Evolutionary conservation across 2,329 filamentous ascomycete genomes (phyloP), one percentile per base, ranked within the genome.

Genomic region (Penicillium sp.): DNA sequence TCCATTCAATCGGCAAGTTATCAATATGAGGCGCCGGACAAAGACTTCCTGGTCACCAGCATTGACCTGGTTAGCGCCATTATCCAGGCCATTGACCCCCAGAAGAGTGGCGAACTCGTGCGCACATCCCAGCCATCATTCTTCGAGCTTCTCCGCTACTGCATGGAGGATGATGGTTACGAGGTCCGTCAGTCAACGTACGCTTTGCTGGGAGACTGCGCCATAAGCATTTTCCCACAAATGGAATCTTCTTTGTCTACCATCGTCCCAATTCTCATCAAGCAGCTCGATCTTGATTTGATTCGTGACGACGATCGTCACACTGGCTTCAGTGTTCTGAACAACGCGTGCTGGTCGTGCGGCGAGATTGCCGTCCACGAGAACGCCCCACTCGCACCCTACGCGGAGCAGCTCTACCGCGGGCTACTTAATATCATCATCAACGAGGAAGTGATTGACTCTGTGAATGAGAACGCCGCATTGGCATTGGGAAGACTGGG

Each of bases 101-200:
- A 80, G 39, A 86, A 89, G 72, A 88, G 88, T 46, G 78, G 82
- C n/a, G 81, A 87, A 59, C 79, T 99, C 25, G 84, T 96, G 49
- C 80, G 80, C 55, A 81, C 76, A 57, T 86, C 89, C 2, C 83
- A 91, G 54, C 88, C 88, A 14, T 83, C 84, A 36, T 90, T 97
- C 74, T 97, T 97, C 63, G 87, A 96, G 67, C 80, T 99, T 30
- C 77, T 99, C 36, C 83, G 84, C 55, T 88, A 93, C 69, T 97
- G 92, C 69, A 90, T 99, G 86, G 86, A 93, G 64, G 92, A 97
- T 66, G 79, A 80, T 1, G 86, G 87, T 61, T 91, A 95, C 62
- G 92, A 96, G 69, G 93, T 97, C 16, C 86, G 91, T 49, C 93
- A 99, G 70, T 99, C 93, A 10, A 90, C 91, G 0, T 99, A 96